Conservation (phyloP, 2,329 filamentous ascomycete species). For the Aquanectria penicillioides region DNA sequence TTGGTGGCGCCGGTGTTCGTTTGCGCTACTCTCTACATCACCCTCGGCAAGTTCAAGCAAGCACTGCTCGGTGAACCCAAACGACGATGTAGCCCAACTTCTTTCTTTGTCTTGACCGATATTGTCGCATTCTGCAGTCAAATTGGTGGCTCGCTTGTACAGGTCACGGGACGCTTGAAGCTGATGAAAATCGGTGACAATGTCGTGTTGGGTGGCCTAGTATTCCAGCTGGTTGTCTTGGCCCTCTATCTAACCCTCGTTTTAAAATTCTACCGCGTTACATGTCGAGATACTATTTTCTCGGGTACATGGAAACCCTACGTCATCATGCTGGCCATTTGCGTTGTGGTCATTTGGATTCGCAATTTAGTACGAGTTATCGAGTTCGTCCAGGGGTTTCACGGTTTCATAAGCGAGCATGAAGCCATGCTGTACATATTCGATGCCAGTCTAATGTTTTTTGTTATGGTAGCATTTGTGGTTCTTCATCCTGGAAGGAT, state of each 20-base stretch:
- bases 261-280: background rate
- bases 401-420: slow-evolving; percentile 19
- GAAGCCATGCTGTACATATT: slow-evolving; percentile 11
- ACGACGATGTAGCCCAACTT: slow-evolving; percentile 3
- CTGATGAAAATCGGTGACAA: slow-evolving; percentile 12
- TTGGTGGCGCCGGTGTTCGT: slow-evolving; percentile 23
- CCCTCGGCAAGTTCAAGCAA: slow-evolving; percentile 12
- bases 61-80: slow-evolving; percentile 5
- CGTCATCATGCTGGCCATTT: background rate
- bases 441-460: background rate
- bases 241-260: background rate
- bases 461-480: background rate
- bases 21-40: slow-evolving; percentile 19
- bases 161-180: slow-evolving; percentile 5
- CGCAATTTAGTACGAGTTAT: slow-evolving; percentile 20
- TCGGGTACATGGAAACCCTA: slow-evolving; percentile 3
- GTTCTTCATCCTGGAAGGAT: background rate
- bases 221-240: slow-evolving; percentile 6
- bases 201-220: slow-evolving; percentile 2
- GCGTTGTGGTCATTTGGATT: slow-evolving; percentile 17
- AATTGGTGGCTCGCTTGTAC: slow-evolving; percentile 6
- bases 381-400: slow-evolving; percentile 22
- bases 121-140: slow-evolving; percentile 9
- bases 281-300: background rate
- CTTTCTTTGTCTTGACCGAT: slow-evolving; percentile 2